Conservation (phyloP, 768 basidiomycete genomes). For the Cystobasidiopsis lactophilus region DNA sequence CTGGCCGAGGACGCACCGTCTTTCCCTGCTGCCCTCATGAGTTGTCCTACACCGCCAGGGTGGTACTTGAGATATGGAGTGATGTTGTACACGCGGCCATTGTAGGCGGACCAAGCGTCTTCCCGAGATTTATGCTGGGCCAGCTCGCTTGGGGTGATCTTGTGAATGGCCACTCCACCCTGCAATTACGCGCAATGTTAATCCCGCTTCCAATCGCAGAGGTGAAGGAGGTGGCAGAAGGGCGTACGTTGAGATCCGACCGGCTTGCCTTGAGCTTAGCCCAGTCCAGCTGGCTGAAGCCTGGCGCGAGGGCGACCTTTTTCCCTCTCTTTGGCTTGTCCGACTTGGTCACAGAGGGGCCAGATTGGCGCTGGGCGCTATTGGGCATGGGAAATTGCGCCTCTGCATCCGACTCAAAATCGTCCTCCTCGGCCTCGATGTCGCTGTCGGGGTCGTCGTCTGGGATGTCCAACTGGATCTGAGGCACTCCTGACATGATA, state of each 20-base stretch:
- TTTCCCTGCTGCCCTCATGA: slow-evolving; percentile 83
- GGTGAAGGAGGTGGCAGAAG: neutral
- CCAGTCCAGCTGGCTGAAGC: slow-evolving; percentile 85
- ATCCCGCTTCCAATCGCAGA: neutral
- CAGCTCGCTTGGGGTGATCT: slow-evolving; percentile 51
- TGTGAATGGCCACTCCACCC: slow-evolving; percentile 47
- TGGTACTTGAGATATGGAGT: slow-evolving; percentile 77
- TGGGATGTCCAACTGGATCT: no score
- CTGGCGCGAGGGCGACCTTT: slow-evolving; percentile 77
- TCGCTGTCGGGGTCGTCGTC: no score
- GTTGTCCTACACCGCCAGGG: slow-evolving; percentile 79
- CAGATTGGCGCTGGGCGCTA: neutral
- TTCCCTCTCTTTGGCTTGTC: slow-evolving; percentile 24
- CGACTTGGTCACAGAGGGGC: neutral
- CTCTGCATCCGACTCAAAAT: neutral
- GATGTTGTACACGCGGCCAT: slow-evolving; percentile 90
- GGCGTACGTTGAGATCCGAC: slow-evolving; percentile 44
- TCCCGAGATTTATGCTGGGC: slow-evolving; percentile 58
- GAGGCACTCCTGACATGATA: no score
- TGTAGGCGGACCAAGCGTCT: slow-evolving; percentile 82
- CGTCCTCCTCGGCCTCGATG: neutral
- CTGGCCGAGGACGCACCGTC: slow-evolving; percentile 35
- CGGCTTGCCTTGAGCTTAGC: slow-evolving; percentile 66
- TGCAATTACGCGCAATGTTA: slow-evolving; percentile 17
- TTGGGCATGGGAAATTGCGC: neutral